phyloP scores from a whole-genome alignment of 257 asterid genomes.

The Oldenlandia corymbosa region DNA sequence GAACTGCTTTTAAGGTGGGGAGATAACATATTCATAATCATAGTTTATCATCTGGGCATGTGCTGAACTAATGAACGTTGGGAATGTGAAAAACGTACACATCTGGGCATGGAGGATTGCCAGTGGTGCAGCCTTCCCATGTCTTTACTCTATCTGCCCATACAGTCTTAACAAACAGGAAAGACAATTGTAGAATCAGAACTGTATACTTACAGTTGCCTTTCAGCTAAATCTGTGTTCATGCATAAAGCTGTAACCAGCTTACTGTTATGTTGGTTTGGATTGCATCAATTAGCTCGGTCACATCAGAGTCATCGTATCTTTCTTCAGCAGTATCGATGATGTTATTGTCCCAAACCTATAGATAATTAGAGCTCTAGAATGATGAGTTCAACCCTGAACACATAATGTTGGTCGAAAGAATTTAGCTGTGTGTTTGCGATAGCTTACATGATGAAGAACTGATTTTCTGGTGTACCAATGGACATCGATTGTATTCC shows the following conservation, averaged over 20 bases:
- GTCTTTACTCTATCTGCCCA: slow-evolving; percentile 68
- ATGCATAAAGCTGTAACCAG: background rate
- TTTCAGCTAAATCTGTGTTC: background rate
- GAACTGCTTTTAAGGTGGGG: slow-evolving; percentile 16
- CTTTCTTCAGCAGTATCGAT: slow-evolving; percentile 63
- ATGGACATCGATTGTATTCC: slow-evolving; percentile 49
- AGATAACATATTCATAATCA: too few species aligned
- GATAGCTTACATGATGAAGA: slow-evolving; percentile 67
- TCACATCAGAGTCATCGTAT: slow-evolving; percentile 41
- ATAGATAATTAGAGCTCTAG: background rate
- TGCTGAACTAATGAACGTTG: too few species aligned
- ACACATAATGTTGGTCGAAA: background rate
- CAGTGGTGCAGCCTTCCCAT: slow-evolving; percentile 64
- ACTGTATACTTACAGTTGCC: background rate
- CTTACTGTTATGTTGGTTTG: slow-evolving; percentile 67
- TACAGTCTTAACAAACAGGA: slow-evolving; percentile 40
- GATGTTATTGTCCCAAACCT: slow-evolving; percentile 84
- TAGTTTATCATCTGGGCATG: too few species aligned
- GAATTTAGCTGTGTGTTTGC: too few species aligned
- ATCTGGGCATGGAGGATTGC: slow-evolving; percentile 57
- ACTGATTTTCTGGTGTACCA: slow-evolving; percentile 69
- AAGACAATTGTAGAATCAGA: background rate
- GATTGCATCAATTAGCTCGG: slow-evolving; percentile 42
- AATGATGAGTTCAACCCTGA: too few species aligned
- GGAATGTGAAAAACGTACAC: slow-evolving; percentile 48